Evolutionary conservation across 331 rosid genomes (phyloP), one percentile per base, ranked within the genome.

Genomic region (Pyracantha coccinea): DNA sequence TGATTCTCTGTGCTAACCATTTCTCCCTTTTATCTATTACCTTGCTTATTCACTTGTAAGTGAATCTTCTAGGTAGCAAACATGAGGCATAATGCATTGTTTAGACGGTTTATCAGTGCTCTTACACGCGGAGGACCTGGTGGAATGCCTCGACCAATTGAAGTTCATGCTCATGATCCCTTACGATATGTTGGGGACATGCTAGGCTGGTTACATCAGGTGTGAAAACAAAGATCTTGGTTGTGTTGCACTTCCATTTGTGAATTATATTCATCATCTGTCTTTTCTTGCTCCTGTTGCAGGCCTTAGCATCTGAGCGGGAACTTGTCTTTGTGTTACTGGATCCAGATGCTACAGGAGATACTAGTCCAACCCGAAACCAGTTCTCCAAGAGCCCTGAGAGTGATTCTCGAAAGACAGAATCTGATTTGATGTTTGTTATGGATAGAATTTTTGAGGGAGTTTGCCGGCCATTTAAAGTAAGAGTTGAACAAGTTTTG

Each of bases 121-220:
- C 99, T 95, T 66, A 92, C 99, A 8, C 97, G 97, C 14, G 99
- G 99, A 66, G 99, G 97, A 71, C 99, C 99, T 29, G 97, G 97
- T 80, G 97, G 97, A 66, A 70, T 95, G 89, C 97, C 99, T 67
- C 96, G 99, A 32, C 99, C 99, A 19, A 95, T 95, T 83, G 99
- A 95, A 88, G 97, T 95, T 71, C 99, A 95, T 71, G 99, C 99
- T 72, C 97, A 95, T 82, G 99, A 95, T 80, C 97, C 99, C 71
- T 82, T 95, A 74, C 89, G 99, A 75, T 95, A 95, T 83, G 97
- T 95, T 17, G 93, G 97, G 57, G 97, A 95, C 80, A 95, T 95
- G 99, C 86, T 95, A 32, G 97, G 97, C 50, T 95, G 97, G 97
- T 79, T 95, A 70, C 99, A 95, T 89, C 99, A 95, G 89, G 97